Evolutionary conservation across 495 filamentous ascomycete genomes (phyloP), one percentile per base, ranked within the genome.

Genomic region (Zalerion maritima): DNA sequence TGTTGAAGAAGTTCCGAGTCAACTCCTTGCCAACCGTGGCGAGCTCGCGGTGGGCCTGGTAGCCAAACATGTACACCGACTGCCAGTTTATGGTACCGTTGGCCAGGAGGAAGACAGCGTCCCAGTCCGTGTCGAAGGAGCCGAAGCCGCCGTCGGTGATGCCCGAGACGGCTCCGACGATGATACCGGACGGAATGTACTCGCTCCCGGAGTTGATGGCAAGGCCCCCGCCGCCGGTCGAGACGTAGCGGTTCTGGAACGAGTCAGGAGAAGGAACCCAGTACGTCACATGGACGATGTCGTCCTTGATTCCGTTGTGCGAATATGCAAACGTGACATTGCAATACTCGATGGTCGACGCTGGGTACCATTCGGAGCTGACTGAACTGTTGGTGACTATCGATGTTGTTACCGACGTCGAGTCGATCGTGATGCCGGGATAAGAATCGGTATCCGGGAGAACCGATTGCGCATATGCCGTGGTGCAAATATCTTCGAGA

Each of bases 141-240:
- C 62, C 62, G 35, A 65, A 64, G 0, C 63, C 60, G 23, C 56
- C 62, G 34, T 65, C 62, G 1, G 62, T 67, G 6, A 44, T 34
- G 3, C 59, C 62, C 7, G 54, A 42, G 0, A 52, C 63, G 5
- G 55, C 60, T 9, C 58, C 61, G 33, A 58, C 58, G 7, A 54
- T 50, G 17, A 67, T 37, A 2, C 59, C 62, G 0, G 35, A 47
- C 4, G 55, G 45, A 15, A 62, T 46, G 3, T 43, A 54, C 2
- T 24, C 26, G 6, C 21, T 34, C 4, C 54, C 61, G 2, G 45
- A 49, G 31, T 63, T 62, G 37, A 69, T 60, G 5, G 62, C 53
- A 15, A 50, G 49, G 0, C 58, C 60, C 3, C 57, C 57, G 11
- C 62, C 62, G 14, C 62, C 62, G 0, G 58, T 60, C 0, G 56